Conservation (phyloP, 1,284 basidiomycete genomes). For the Macrocystidia cucumis region DNA sequence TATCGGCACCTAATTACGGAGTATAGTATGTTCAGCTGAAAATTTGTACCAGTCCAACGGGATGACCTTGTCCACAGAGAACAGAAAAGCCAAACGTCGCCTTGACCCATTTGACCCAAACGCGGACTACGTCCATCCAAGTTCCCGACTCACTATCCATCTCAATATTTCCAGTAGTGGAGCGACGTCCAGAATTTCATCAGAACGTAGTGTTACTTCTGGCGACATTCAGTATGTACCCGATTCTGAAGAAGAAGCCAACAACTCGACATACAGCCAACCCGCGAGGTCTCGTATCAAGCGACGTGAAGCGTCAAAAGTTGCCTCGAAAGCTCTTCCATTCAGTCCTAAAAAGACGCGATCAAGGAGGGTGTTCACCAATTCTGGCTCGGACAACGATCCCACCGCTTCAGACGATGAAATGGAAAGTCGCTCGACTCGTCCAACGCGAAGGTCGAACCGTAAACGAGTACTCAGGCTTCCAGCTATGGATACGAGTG, state of each 20-base stretch:
- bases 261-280: constrained; percentile 14
- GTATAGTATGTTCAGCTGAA: constrained; percentile 44
- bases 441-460: too few relatives aligned
- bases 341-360: constrained; percentile 60
- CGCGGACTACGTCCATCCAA: constrained; percentile 49
- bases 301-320: constrained; percentile 20
- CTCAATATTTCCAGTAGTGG: constrained; percentile 27
- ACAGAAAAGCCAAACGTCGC: constrained; percentile 29
- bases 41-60: constrained; percentile 2
- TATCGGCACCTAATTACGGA: constrained; percentile 40
- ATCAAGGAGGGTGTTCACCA: constrained; percentile 24
- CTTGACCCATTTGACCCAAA: constrained; percentile 55
- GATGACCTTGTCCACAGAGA: constrained; percentile 24
- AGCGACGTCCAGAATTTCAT: constrained; percentile 21
- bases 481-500: too few relatives aligned
- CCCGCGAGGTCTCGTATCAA: constrained; percentile 16
- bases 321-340: constrained; percentile 29
- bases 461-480: too few relatives aligned
- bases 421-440: constrained; percentile 15
- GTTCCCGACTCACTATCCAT: constrained; percentile 39
- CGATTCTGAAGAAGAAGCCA: constrained; percentile 12
- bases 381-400: constrained; percentile 24
- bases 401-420: constrained; percentile 30
- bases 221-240: constrained; percentile 22
- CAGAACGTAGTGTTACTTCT: constrained; percentile 20